Evolutionary conservation across 305 asterid genomes (phyloP), one percentile per base, ranked within the genome.

Genomic region (Solanum chacoense): DNA sequence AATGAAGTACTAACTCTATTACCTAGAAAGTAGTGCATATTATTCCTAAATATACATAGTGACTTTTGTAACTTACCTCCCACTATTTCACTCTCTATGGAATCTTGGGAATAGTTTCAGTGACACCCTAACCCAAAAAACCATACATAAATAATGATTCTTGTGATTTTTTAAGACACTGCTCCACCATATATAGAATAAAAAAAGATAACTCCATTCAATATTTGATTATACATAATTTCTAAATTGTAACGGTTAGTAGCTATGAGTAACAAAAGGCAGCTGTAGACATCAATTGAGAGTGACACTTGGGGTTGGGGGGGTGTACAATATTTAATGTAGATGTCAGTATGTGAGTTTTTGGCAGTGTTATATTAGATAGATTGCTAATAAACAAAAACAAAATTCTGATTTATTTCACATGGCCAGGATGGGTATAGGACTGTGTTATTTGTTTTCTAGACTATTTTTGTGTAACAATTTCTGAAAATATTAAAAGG

Each of bases 341-440:
- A 90, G 38, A 40, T 91, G 88, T 90, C 89, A 85, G 90, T 85
- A 90, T 86, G 63, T n/a, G 74, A 79, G 85, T 88, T 80, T 55
- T 85, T 40, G 85, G 55, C 89, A 85, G 81, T 71, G 71, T 59
- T 83, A 87, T 31, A 85, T 85, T 79, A 59, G 89, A 45, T 26
- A 40, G 24, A 87, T 38, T 85, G 50, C 86, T 88, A 87, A 77
- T 77, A 79, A 24, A 81, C 40, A 89, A 67, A 45, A 76, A 72
- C n/a, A 69, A 63, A 55, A 79, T 90, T 74, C 92, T 90, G 92
- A 87, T 55, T 40, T 28, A 40, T 40, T 87, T 89, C 97, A 94
- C 97, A 93, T 94, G 97, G 95, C 89, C 92, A 76, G 91, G 87
- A 90, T 91, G 91, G 90, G 90, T 86, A 89, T 83, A 32, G 32